These are phyloP conservation scores for Boletus albobrunnescens DNA, from an alignment of 1,284 basidiomycete genomes.

Conservation along the genomic window DNA sequence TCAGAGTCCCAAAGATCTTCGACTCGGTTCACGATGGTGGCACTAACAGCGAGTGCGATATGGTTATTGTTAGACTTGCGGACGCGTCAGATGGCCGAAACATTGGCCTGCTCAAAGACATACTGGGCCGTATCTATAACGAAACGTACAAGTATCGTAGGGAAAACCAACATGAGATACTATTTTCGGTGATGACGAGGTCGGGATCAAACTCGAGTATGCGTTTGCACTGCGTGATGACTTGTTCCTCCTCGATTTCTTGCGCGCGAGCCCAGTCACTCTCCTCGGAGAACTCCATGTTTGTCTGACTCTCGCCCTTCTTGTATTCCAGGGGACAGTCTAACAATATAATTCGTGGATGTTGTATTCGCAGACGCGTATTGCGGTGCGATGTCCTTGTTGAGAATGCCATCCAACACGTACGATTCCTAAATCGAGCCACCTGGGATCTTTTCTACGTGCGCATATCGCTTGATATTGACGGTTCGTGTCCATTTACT, in stretches of 20 bases:
- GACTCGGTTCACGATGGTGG: slow-evolving; percentile 94
- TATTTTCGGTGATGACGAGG: slow-evolving; percentile 96
- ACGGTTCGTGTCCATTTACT: slow-evolving; percentile 79
- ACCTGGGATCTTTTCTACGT: slow-evolving; percentile 96
- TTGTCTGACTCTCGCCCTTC: slow-evolving; percentile 98
- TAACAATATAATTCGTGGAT: slow-evolving; percentile 86
- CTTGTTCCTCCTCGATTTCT: slow-evolving; percentile 97
- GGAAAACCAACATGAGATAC: slow-evolving; percentile 85
- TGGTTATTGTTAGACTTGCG: slow-evolving; percentile 99
- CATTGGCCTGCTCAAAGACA: slow-evolving; percentile 83
- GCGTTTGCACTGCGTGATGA: slow-evolving; percentile 84
- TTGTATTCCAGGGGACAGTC: slow-evolving; percentile 99
- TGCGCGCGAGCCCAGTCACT: slow-evolving; percentile 91
- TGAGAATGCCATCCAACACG: slow-evolving; percentile 91
- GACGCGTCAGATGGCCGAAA: slow-evolving; percentile 91
- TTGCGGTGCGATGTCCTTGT: slow-evolving; percentile 98
- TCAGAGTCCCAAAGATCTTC: slow-evolving; percentile 93
- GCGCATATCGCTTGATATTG: slow-evolving; percentile 96
- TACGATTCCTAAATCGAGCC: slow-evolving; percentile 93
- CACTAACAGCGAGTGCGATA: slow-evolving; percentile 92
- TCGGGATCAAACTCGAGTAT: slow-evolving; percentile 95
- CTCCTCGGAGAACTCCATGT: slow-evolving; percentile 97
- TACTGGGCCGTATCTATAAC: slow-evolving; percentile 87
- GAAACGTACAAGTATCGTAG: too few relatives aligned
- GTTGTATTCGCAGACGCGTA: slow-evolving; percentile 89